Percentiles rank a stretch among this genome's conserved stretches.
Evolutionary conservation across 2,329 filamentous ascomycete genomes (phyloP).

Genomic region (Verticillium klebahnii): DNA sequence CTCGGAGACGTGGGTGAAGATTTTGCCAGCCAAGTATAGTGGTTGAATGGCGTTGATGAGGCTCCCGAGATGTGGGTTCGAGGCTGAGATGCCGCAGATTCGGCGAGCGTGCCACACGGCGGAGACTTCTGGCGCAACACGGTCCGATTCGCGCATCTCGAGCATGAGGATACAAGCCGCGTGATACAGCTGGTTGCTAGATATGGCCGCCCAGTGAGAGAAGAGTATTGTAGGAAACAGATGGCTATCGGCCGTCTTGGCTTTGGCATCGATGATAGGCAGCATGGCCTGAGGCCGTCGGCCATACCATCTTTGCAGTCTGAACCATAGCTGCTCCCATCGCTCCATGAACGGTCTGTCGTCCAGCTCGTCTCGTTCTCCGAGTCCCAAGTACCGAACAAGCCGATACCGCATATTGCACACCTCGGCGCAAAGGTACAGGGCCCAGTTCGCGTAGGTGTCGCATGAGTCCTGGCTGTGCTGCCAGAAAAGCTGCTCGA

Average conservation of each 20-base stretch:
- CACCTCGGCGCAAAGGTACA: slow-evolving; percentile 45
- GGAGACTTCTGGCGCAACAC: slow-evolving; percentile 15
- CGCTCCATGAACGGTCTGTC: slow-evolving; percentile 28
- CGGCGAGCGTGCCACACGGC: slow-evolving; percentile 44
- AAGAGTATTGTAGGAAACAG: slow-evolving; percentile 45
- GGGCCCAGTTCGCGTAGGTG: slow-evolving; percentile 50
- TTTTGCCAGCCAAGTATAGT: slow-evolving; percentile 42
- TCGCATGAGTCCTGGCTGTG: slow-evolving; percentile 30
- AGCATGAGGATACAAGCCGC: slow-evolving; percentile 44
- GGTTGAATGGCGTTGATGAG: slow-evolving; percentile 49
- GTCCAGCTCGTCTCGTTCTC: slow-evolving; percentile 32
- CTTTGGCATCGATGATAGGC: slow-evolving; percentile 18
- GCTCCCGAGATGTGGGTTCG: slow-evolving; percentile 44
- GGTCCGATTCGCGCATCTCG: slow-evolving; percentile 31
- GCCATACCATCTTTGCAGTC: slow-evolving; percentile 40
- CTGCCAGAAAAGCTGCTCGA: slow-evolving; percentile 19
- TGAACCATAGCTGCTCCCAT: slow-evolving; percentile 40
- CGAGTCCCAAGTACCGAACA: slow-evolving; percentile 32
- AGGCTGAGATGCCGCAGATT: slow-evolving; percentile 46
- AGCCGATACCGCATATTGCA: slow-evolving; percentile 37
- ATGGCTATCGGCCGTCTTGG: slow-evolving; percentile 16
- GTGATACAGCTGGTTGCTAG: slow-evolving; percentile 48
- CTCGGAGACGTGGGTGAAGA: slow-evolving; percentile 39
- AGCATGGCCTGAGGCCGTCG: slow-evolving; percentile 34
- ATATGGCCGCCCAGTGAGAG: slow-evolving; percentile 43